Evolutionary conservation across 2,329 filamentous ascomycete species (phyloP), one percentile per base, ranked within the genome.

Genomic region (Aspergillus ruber): DNA sequence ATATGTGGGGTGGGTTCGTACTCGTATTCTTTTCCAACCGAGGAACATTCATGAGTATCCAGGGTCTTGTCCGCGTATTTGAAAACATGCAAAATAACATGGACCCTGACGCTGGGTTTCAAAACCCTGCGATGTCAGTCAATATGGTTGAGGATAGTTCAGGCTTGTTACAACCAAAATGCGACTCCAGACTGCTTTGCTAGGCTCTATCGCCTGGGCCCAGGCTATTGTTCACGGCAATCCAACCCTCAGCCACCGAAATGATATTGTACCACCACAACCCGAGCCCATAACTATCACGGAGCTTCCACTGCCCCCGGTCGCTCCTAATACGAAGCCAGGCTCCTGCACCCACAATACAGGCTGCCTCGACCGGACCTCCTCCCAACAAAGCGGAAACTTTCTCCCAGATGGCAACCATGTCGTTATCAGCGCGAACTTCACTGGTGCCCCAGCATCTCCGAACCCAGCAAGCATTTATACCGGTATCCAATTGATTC

Each of bases 341-440:
- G 68, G 67, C 0, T 59, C 68, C 0, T 74, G 71, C 44, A 64
- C 62, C 1, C 54, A 49, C 4, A 39, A 58, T 0, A 74, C 69
- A 1, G 72, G 71, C 1, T 74, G 72, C 47, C 69, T 69, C 20
- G 57, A 49, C 2, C 44, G 51, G 33, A 33, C 38, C 4, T 53
- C 51, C 5, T 49, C 50, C 3, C 38, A 61, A 6, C 65, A 69
- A 45, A 53, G 54, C 5, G 64, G 63, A 9, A 58, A 61, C 42
- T 77, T 76, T 39, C 55, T 67, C 0, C 69, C 73, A 0, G 70
- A 76, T 44, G 66, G 66, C n/a, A 64, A 69, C 0, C 72, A 77
- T 50, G 63, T 76, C 7, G 50, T 71, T 8, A 67, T 63, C 18
- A 63, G 46, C 4, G 62, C 72, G 9, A 65, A 62, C 10, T 77